A percentile compares a stretch with the other conserved stretches of the same genome.
Evolutionary conservation across 139 green algal species (phyloP).

Genomic region (Parachlorella kessleri): DNA sequence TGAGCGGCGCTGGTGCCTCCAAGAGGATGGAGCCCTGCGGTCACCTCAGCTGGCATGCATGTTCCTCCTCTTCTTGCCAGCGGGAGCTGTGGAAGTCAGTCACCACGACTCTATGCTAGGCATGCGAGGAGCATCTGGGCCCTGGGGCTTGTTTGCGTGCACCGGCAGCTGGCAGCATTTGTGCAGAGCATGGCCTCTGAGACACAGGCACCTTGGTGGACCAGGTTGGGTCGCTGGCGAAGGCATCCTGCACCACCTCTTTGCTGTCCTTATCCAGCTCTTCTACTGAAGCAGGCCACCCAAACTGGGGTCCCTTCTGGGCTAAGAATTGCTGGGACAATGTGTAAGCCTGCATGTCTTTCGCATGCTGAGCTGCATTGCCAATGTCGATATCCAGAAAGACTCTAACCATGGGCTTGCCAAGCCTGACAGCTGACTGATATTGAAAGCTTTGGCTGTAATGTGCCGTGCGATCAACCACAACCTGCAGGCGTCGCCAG

Average conservation of each 20-base stretch:
- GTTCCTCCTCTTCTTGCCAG: no score
- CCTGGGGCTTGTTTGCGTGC: no score
- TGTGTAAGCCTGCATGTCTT: slow-evolving; percentile 31
- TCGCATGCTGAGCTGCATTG: slow-evolving; percentile 31
- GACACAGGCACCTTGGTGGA: slow-evolving; percentile 41
- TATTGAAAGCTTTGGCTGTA: no score
- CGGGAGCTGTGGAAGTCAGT: no score
- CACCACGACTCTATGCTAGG: no score
- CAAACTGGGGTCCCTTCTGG: slow-evolving; percentile 46
- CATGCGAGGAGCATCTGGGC: no score
- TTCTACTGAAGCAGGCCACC: slow-evolving; percentile 28
- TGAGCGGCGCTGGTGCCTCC: slow-evolving; percentile 15
- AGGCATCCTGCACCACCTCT: slow-evolving; percentile 54
- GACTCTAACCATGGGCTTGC: neutral
- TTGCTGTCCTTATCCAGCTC: slow-evolving; percentile 51
- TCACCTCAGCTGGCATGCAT: neutral
- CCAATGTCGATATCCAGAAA: slow-evolving; percentile 73
- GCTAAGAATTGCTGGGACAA: slow-evolving; percentile 38
- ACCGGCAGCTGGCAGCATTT: no score
- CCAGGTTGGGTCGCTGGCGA: slow-evolving; percentile 52
- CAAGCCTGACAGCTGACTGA: no score
- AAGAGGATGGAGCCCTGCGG: slow-evolving; percentile 14
- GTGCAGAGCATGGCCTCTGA: no score
- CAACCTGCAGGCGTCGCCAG: no score
- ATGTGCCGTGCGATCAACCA: no score